These are phyloP conservation scores for Corinectria fuckeliana DNA, from an alignment of 2,329 filamentous ascomycete species.

Conservation along the genomic window DNA sequence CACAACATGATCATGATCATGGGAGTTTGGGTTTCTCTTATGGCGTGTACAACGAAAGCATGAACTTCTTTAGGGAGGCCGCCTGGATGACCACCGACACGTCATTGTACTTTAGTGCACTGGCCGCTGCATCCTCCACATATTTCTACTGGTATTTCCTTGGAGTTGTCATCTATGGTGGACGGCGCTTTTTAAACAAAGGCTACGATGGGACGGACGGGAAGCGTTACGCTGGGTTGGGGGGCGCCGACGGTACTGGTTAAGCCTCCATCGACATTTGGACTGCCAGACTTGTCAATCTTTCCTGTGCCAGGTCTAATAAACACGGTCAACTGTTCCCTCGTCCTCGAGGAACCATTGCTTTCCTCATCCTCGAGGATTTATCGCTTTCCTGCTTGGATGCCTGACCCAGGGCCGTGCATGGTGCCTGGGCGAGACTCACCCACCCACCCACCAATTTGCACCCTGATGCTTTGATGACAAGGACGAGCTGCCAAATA, in stretches of 20 bases:
- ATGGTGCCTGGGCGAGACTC: background rate
- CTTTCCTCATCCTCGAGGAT: constrained; percentile 25
- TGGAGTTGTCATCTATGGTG: constrained; percentile 32
- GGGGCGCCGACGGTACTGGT: constrained; percentile 21
- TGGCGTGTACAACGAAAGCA: constrained; percentile 36
- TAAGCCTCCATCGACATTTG: constrained; percentile 30
- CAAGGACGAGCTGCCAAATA: background rate
- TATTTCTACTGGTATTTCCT: constrained; percentile 21
- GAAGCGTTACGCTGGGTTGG: constrained; percentile 30
- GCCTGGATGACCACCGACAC: constrained; percentile 31
- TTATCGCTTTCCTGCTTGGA: constrained; percentile 22
- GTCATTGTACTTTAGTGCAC: constrained; percentile 42
- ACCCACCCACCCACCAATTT: background rate
- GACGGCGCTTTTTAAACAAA: constrained; percentile 28
- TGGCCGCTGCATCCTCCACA: constrained; percentile 32
- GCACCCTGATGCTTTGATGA: background rate
- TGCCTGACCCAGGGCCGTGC: constrained; percentile 15
- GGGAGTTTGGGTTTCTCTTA: constrained; percentile 38
- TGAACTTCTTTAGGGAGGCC: constrained; percentile 25
- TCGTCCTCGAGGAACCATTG: constrained; percentile 26
- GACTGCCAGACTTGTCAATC: constrained; percentile 36
- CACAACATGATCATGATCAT: constrained; percentile 42
- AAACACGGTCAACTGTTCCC: constrained; percentile 41
- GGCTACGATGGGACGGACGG: constrained; percentile 31
- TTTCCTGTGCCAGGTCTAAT: constrained; percentile 40